Base-by-base conservation (phyloP, 345 rosid genomes). In the Dipteronia sinensis region DNA sequence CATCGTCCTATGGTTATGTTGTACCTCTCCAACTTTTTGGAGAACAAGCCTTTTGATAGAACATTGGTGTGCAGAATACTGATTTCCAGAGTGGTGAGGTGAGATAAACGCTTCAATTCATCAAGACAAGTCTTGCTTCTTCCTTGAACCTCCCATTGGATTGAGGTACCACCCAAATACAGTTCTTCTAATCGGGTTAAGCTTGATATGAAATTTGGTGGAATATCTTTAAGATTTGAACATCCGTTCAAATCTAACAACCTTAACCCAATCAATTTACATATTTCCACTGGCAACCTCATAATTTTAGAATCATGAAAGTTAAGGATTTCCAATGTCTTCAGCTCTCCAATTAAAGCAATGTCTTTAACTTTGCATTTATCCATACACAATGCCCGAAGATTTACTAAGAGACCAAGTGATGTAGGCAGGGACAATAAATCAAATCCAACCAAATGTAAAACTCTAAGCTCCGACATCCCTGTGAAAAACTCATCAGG, bases 211-310 rank as follows among this genome's bases (percentile, higher is more conserved):
- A 29, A 2, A 29, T 29, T 29, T 0, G 67, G 19, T 55, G 80
- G 73, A 34, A 84, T 76, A 10, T 25, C 68, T 80, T 27, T 1
- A 27, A 27, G 27, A 0, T 27, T 1, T 0, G 1, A 7, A 16
- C 87, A 80, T 8, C 0, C 0, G 0, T 6, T 69, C 70, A 82
- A 65, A 64, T 82, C 72, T 19, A 78, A 68, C 13, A 65, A 16
- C 63, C 67, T 70, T 17, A 87, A 51, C 25, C 10, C 5, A 0
- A 44, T 78, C 68, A 87, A 66, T 59, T n/a, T 13, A 27, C 79
- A 66, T 31, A 87, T n/a, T 46, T 82, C 82, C 31, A 0, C 38
- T 2, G 89, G 86, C 73, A 87, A 3, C 1, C 17, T 17, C 5
- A 27, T 17, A 0, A 81, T 69, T n/a, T 23, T 10, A 55, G 83